Base-by-base conservation (phyloP, 2,329 filamentous ascomycete species). In the Pseudocercospora ulei region DNA sequence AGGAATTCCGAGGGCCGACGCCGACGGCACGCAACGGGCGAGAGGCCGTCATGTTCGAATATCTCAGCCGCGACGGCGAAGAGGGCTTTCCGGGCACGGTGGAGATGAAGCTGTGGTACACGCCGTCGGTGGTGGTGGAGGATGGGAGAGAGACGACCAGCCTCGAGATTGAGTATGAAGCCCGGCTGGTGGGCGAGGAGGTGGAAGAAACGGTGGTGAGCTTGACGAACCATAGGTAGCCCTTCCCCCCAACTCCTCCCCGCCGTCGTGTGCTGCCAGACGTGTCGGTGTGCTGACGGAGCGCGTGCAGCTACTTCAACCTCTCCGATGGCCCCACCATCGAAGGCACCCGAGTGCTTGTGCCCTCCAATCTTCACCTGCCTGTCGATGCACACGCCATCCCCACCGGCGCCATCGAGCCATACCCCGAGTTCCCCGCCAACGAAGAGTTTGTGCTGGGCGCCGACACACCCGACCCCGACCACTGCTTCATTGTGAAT, bases 191-290 rank as follows among this genome's bases (percentile, higher is more conserved):
- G 2, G 57, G 73, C 2, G 79, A 75, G 43, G 71, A 81, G 34
- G 80, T 78, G 7, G 78, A 87, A n/a, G 88, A 95, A 70, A 96
- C 88, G 0, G 78, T 78, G 26, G 75, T 96, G 60, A 92, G 87
- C 64, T 73, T 96, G 65, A 96, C 90, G 34, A 98, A 96, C 66
- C 88, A 98, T 68, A 92, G 84, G 81, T 85, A 38, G 26, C 35
- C 5, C 18, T 25, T n/a, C n/a, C 5, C 11, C 11, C 25, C 7
- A 25, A 31, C 23, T 18, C 17, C 24, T 27, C 19, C 14, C 27
- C 13, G 16, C 17, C 29, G 30, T 16, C n/a, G 26, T 12, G 34
- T 22, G 16, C 31, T 39, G 36, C 29, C 38, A 29, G 17, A 36
- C 22, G 28, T n/a, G n/a, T 39, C 36, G 35, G 26, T 23, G 17